phyloP scores from a whole-genome alignment of 2,329 filamentous ascomycete genomes.

The Septoria petroselini region DNA sequence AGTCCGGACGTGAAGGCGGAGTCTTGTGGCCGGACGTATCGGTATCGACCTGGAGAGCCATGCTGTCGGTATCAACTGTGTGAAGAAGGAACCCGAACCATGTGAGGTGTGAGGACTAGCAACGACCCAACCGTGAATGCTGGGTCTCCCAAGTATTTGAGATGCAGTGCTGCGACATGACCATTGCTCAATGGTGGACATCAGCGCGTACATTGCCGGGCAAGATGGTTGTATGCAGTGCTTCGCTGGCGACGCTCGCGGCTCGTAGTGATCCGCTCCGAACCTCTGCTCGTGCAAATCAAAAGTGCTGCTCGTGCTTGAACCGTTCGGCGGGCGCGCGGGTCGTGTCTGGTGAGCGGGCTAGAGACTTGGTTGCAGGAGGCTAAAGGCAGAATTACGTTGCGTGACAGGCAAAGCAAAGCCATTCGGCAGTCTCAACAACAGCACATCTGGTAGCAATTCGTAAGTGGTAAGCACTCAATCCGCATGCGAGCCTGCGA shows the following conservation, averaged over 20 bases:
- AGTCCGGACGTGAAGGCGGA: constrained; percentile 18
- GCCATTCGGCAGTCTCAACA: neutral
- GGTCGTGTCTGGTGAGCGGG: constrained; percentile 1
- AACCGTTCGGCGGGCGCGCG: constrained; percentile 2
- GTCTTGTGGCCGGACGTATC: constrained; percentile 5
- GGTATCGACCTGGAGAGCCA: constrained; percentile 5
- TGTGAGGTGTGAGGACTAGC: neutral
- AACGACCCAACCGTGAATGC: neutral
- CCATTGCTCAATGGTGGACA: neutral
- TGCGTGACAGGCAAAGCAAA: neutral
- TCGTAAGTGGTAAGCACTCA: too few relatives aligned
- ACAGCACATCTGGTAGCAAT: neutral
- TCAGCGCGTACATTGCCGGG: constrained; percentile 1
- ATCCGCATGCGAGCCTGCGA: neutral
- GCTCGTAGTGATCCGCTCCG: constrained; percentile 7
- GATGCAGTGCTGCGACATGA: neutral
- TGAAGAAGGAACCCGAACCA: neutral
- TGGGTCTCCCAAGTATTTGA: constrained; percentile 4
- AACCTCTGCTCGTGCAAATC: constrained; percentile 7
- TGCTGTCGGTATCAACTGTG: neutral
- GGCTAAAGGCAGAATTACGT: constrained; percentile 10
- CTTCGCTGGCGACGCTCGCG: constrained; percentile 12
- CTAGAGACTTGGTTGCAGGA: constrained; percentile 8
- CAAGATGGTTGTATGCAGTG: constrained; percentile 7
- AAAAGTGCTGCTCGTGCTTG: neutral